A percentile compares a stretch with the other conserved stretches of the same genome.
Evolutionary conservation across 1,284 basidiomycete species (phyloP).

Genomic region (Ceratobasidium sp.): DNA sequence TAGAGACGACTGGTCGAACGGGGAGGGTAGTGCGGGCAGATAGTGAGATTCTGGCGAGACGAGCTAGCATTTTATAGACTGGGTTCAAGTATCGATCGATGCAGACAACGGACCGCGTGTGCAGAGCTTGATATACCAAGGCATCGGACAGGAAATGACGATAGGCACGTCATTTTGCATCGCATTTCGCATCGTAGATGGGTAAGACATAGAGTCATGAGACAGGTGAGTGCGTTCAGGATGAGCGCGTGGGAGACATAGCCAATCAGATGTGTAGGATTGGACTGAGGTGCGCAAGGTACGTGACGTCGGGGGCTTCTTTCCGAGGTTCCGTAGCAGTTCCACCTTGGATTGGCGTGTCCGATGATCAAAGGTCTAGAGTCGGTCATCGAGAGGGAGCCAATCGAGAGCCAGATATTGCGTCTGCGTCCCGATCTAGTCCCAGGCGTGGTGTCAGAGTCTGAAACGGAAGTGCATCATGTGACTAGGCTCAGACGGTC

Average conservation of each 20-base stretch:
- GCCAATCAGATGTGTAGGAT: conserved; percentile 9
- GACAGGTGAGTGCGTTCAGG: neutral
- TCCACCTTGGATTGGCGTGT: neutral
- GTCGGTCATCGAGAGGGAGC: neutral
- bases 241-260: neutral
- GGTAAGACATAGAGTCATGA: neutral
- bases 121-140: neutral
- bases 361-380: neutral
- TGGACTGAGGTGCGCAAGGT: neutral
- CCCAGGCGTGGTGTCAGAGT: neutral
- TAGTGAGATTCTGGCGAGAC: neutral
- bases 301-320: neutral
- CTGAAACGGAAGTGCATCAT: neutral
- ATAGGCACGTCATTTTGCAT: neutral
- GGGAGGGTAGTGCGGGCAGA: neutral
- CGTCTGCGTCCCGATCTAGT: neutral
- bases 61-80: conserved; percentile 16
- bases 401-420: neutral
- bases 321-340: conserved; percentile 1
- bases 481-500: neutral
- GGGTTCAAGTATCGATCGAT: conserved; percentile 2
- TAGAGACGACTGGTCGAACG: neutral
- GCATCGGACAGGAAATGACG: neutral
- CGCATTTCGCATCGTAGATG: neutral
- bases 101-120: neutral